Conservation (phyloP, 78 protist genomes). For the Speleostelium caveatum region DNA sequence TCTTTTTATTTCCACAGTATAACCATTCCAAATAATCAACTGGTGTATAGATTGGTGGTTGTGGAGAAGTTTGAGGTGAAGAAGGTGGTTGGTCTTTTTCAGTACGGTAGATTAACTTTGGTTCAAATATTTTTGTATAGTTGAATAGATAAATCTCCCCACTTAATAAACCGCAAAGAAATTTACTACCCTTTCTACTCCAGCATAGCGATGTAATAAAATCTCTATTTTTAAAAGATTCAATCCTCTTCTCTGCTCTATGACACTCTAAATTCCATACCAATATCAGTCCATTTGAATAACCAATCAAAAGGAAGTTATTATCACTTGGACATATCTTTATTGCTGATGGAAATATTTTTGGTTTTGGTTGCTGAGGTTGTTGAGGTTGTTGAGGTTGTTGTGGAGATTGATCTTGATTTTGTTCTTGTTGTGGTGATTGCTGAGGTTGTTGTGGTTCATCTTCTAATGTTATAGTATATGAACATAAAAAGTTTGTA, state of each 20-base stretch:
- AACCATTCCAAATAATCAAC: conserved; percentile 43
- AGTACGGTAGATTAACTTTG: not conserved
- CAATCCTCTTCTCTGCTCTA: conserved; percentile 9
- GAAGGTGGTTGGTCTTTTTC: not conserved
- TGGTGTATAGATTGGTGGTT: not conserved
- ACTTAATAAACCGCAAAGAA: conserved; percentile 43
- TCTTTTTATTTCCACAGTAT: conserved; percentile 30
- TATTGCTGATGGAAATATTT: conserved; percentile 19
- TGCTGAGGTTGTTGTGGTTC: not conserved
- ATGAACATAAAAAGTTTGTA: conserved; percentile 26
- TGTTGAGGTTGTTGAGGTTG: not conserved
- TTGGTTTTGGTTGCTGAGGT: not conserved
- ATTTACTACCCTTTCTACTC: conserved; percentile 55
- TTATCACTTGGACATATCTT: conserved; percentile 25
- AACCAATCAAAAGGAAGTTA: conserved; percentile 41
- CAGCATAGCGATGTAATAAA: conserved; percentile 29
- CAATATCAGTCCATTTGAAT: conserved; percentile 26
- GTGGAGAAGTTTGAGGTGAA: not conserved
- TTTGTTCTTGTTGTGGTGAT: not conserved
- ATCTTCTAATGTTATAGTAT: not conserved
- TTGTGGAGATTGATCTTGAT: not conserved
- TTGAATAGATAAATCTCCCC: conserved; percentile 21
- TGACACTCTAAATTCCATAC: conserved; percentile 20
- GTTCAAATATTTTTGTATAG: conserved; percentile 13
- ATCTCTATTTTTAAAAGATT: not conserved